phyloP scores from a whole-genome alignment of 768 basidiomycete genomes.

The Boletus insuetus region DNA sequence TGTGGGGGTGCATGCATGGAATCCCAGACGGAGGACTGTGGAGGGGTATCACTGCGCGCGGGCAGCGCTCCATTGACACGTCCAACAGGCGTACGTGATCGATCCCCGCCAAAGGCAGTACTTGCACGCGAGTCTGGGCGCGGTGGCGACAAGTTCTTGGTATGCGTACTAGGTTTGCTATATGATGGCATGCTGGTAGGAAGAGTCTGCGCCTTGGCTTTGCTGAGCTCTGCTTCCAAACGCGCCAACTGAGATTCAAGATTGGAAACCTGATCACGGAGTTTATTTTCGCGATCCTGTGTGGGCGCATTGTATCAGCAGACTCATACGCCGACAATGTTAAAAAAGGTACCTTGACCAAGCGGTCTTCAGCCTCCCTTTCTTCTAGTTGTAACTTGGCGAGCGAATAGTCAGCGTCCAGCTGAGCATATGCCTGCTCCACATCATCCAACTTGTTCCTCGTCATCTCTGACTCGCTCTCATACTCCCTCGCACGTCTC shows the following conservation, averaged over 20 bases:
- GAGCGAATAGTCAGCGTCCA: slow-evolving; percentile 70
- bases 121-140: slow-evolving; percentile 79
- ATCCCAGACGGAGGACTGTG: slow-evolving; percentile 63
- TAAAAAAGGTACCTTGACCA: slow-evolving; percentile 51
- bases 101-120: slow-evolving; percentile 51
- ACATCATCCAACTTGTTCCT: slow-evolving; percentile 62
- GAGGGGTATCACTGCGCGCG: slow-evolving; percentile 47
- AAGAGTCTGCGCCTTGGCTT: slow-evolving; percentile 35
- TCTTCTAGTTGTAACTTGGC: slow-evolving; percentile 74
- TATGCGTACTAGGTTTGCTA: slow-evolving; percentile 32
- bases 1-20: slow-evolving; percentile 58
- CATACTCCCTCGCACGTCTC: slow-evolving; percentile 67
- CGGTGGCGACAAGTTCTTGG: slow-evolving; percentile 41
- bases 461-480: slow-evolving; percentile 58
- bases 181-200: slow-evolving; percentile 38
- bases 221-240: slow-evolving; percentile 58
- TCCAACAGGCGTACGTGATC: slow-evolving; percentile 51
- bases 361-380: slow-evolving; percentile 65
- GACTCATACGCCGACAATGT: background rate
- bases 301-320: background rate
- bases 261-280: slow-evolving; percentile 61
- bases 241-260: slow-evolving; percentile 60
- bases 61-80: slow-evolving; percentile 29
- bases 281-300: slow-evolving; percentile 69
- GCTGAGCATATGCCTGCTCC: slow-evolving; percentile 60